Evolutionary conservation across 257 asterid genomes (phyloP).

Genomic region (Fraxinus cuspidata): DNA sequence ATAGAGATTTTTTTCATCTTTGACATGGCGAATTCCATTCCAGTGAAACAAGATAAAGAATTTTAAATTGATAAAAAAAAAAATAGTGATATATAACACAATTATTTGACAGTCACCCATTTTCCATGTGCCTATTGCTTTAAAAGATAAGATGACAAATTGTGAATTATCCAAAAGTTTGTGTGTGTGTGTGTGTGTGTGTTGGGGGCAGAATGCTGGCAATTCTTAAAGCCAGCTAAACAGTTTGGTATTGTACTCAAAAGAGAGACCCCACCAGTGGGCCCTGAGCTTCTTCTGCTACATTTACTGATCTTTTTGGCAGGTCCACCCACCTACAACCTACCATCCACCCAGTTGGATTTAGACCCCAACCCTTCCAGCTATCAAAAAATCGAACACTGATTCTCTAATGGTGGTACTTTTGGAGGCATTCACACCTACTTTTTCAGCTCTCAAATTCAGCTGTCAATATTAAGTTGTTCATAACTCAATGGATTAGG

Average conservation of each 20-base stretch:
- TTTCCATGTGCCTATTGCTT: background rate
- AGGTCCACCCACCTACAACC: conserved; percentile 31
- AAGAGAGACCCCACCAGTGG: conserved; percentile 52
- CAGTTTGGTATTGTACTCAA: conserved; percentile 4
- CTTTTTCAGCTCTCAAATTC: conserved; percentile 18
- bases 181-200: background rate
- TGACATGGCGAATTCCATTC: background rate
- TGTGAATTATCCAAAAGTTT: background rate
- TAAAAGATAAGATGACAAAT: background rate
- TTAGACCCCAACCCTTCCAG: conserved; percentile 20
- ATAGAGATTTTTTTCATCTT: too few relatives aligned
- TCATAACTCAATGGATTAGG: background rate
- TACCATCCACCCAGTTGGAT: conserved; percentile 15
- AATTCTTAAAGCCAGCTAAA: conserved; percentile 17
- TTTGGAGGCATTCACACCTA: conserved; percentile 34
- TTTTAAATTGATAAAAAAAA: too few relatives aligned
- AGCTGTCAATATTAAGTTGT: conserved; percentile 39
- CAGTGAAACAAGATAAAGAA: too few relatives aligned
- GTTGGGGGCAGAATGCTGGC: background rate
- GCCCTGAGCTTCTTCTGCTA: conserved; percentile 29
- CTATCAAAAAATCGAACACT: conserved; percentile 15
- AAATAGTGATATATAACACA: background rate
- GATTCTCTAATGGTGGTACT: conserved; percentile 19
- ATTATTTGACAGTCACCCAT: background rate
- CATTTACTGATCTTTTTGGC: conserved; percentile 25